Conservation (phyloP, 768 basidiomycete genomes). For the Multifurca ochricompacta region DNA sequence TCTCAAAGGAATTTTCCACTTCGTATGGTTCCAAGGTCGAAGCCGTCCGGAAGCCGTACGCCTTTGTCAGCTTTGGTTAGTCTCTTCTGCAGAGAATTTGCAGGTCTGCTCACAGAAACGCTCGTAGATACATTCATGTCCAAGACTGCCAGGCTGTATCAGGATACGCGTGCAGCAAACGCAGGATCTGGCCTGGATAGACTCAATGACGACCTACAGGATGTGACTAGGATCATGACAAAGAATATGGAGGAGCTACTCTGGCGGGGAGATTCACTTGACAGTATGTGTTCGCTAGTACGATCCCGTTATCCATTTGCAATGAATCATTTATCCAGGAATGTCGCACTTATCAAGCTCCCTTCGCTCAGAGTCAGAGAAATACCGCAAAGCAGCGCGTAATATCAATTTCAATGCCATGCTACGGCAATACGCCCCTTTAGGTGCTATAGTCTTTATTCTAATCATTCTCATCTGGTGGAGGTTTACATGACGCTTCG, state of each 20-base stretch:
- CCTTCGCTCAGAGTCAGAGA: slow-evolving; percentile 92
- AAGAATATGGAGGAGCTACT: slow-evolving; percentile 99
- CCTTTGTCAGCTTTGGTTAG: slow-evolving; percentile 96
- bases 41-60: slow-evolving; percentile 90
- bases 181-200: slow-evolving; percentile 69
- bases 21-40: slow-evolving; percentile 94
- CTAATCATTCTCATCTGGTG: slow-evolving; percentile 72
- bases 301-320: neutral
- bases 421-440: slow-evolving; percentile 91
- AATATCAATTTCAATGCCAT: slow-evolving; percentile 93
- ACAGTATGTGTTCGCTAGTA: slow-evolving; percentile 66
- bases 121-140: slow-evolving; percentile 93
- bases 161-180: slow-evolving; percentile 81
- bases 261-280: slow-evolving; percentile 96
- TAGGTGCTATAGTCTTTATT: slow-evolving; percentile 75
- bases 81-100: slow-evolving; percentile 13
- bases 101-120: slow-evolving; percentile 5
- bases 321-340: slow-evolving; percentile 37
- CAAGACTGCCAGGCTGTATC: slow-evolving; percentile 91
- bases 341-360: slow-evolving; percentile 97
- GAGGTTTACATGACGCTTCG: slow-evolving; percentile 51
- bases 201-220: slow-evolving; percentile 93
- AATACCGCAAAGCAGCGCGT: slow-evolving; percentile 90
- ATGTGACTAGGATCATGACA: slow-evolving; percentile 99
- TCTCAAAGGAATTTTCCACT: slow-evolving; percentile 90